These are phyloP conservation scores for Alternaria conjuncta DNA, from an alignment of 2,329 filamentous ascomycete genomes.

Conservation along the genomic window DNA sequence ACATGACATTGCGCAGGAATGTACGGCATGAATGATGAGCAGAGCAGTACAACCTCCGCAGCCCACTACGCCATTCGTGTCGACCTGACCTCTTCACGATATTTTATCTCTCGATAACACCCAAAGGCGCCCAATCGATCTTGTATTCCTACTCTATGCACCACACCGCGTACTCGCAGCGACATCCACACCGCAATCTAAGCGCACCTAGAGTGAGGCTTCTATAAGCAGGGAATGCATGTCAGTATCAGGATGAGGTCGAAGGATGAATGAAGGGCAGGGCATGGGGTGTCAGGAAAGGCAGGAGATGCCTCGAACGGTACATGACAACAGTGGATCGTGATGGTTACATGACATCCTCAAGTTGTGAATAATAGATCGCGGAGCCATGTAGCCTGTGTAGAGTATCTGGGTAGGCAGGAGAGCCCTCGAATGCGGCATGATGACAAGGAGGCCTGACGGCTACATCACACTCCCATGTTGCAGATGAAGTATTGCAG, in stretches of 20 bases:
- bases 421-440: not conserved
- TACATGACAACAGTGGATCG: not conserved
- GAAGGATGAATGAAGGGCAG: not conserved
- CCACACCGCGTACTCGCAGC: not conserved
- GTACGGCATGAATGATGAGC: rapidly evolving
- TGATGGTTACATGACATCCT: not conserved
- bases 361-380: not conserved
- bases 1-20: not conserved
- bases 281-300: not conserved
- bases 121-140: not conserved
- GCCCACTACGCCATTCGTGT: rapidly evolving
- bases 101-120: not conserved
- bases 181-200: not conserved
- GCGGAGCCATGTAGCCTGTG: not conserved
- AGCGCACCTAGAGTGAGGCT: not conserved
- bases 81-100: not conserved
- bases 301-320: not conserved
- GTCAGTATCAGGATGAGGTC: not conserved
- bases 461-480: not conserved
- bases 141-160: not conserved
- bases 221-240: not conserved
- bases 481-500: not conserved
- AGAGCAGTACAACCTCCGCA: rapidly evolving
- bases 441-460: not conserved
- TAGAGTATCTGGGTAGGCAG: not conserved